phyloP scores from a whole-genome alignment of 2,329 filamentous ascomycete species.

The Aspergillus sp. region DNA sequence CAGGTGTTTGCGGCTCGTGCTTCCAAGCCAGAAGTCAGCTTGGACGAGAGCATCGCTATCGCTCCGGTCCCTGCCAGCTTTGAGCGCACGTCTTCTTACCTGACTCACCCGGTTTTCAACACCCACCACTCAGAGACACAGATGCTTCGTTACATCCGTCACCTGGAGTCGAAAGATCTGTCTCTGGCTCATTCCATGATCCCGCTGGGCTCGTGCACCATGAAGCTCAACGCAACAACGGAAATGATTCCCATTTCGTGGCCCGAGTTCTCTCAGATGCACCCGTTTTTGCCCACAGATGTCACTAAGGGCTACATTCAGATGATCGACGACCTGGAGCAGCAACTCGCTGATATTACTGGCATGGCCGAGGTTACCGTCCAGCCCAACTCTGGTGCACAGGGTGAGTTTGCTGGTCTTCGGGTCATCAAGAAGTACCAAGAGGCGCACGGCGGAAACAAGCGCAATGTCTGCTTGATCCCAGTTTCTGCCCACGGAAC shows the following conservation, averaged over 20 bases:
- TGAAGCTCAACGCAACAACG: conserved; percentile 92
- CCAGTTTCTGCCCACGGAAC: conserved; percentile 93
- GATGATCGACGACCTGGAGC: conserved; percentile 64
- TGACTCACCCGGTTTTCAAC: conserved; percentile 93
- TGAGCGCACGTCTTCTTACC: conserved; percentile 62
- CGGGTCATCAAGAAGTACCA: conserved; percentile 81
- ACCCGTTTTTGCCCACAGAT: conserved; percentile 65
- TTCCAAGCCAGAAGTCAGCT: conserved; percentile 22
- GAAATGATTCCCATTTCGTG: conserved; percentile 85
- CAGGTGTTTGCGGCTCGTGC: conserved; percentile 46
- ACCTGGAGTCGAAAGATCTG: conserved; percentile 87
- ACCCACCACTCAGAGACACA: conserved; percentile 91
- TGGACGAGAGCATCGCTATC: conserved; percentile 30
- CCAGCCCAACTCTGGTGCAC: conserved; percentile 91
- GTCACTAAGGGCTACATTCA: conserved; percentile 59
- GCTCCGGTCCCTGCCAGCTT: conserved; percentile 46
- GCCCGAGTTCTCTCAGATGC: conserved; percentile 66
- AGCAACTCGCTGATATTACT: conserved; percentile 72
- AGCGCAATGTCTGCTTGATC: conserved; percentile 86
- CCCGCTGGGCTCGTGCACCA: conserved; percentile 89
- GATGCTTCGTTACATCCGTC: conserved; percentile 84
- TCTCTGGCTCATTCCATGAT: conserved; percentile 97
- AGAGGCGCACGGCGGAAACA: conserved; percentile 54
- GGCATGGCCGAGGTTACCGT: conserved; percentile 84
- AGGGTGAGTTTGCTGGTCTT: conserved; percentile 88